These are phyloP conservation scores for Mucor piriformis DNA, from an alignment of 371 early-diverging fungal species.

Conservation along the genomic window DNA sequence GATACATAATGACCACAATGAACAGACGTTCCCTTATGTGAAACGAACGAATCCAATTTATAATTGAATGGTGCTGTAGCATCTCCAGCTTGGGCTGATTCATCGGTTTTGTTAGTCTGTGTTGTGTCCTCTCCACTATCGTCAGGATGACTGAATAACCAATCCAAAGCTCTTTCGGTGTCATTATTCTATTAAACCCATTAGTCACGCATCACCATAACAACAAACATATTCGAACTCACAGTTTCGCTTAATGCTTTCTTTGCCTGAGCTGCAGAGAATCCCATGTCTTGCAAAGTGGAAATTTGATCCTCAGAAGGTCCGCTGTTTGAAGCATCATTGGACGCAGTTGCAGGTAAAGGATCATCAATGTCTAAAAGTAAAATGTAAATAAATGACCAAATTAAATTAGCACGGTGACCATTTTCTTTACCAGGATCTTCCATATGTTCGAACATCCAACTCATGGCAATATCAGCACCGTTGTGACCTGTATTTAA, in stretches of 20 bases:
- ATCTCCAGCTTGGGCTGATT: slow-evolving; percentile 8
- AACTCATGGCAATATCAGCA: slow-evolving; percentile 89
- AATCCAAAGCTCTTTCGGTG: slow-evolving; percentile 93
- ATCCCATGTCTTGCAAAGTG: slow-evolving; percentile 91
- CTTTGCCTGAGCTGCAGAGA: slow-evolving; percentile 77
- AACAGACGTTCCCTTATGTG: slow-evolving; percentile 96
- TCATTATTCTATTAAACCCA: slow-evolving; percentile 64
- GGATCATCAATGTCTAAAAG: slow-evolving; percentile 50
- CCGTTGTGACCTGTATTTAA: slow-evolving; percentile 79
- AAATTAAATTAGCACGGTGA: not conserved
- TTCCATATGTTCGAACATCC: slow-evolving; percentile 96
- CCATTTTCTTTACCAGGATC: slow-evolving; percentile 66
- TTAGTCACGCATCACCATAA: not conserved
- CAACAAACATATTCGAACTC: slow-evolving; percentile 14
- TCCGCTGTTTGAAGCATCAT: slow-evolving; percentile 1
- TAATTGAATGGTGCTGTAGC: slow-evolving; percentile 64
- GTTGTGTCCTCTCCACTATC: slow-evolving; percentile 47
- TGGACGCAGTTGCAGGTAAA: slow-evolving; percentile 20
- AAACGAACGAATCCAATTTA: slow-evolving; percentile 81
- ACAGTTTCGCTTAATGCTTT: slow-evolving; percentile 85
- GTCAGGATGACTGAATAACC: slow-evolving; percentile 90
- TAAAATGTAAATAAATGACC: not conserved
- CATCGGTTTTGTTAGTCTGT: not conserved
- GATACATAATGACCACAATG: slow-evolving; percentile 98
- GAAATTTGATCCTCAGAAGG: slow-evolving; percentile 50